Evolutionary conservation across 1,139 yeast species (phyloP), one percentile per base, ranked within the genome.

Genomic region (Blastobotrys raffinosifermentans): DNA sequence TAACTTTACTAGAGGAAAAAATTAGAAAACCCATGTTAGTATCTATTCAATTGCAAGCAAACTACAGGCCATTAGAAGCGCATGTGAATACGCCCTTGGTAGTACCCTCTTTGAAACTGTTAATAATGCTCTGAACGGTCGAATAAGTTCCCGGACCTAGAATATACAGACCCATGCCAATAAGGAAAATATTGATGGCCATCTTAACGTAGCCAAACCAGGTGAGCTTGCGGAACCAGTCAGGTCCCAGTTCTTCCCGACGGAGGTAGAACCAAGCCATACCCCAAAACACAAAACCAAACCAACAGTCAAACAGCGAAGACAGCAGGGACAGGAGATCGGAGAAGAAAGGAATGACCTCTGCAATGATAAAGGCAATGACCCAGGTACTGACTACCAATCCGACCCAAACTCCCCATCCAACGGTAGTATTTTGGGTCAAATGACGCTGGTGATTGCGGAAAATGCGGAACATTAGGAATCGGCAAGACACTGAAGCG

Each of bases 221-320:
- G 4, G 52, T 47, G 32, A 61, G 50, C 7, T 38, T 35, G 14
- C 45, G 44, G 49, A 52, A 58, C 50, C 67, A 54, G 25, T 57
- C 60, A 14, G 49, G 44, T 8, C 50, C 51, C 23, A 49, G 45
- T 15, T 47, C 50, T 34, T 57, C 56, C 19, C 46, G 45, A 13
- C 60, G 44, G 39, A 59, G 42, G 25, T 48, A 67, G 51, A 75
- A 66, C 54, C 57, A 75, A 0, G 81, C 80, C 23, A 73, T 68
- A n/a, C 79, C 80, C 81, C 81, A 76, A 50, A 75, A 76, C 15
- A 75, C 72, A 50, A 72, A 76, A 0, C 81, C 81, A 49, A 76
- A 76, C 77, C 79, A 76, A 52, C 80, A 73, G 54, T 75, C 81
- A 50, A 76, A 76, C 36, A 76, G 60, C 2, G 81, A 74, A n/a